Evolutionary conservation across 805 yeast genomes (phyloP).

Genomic region (Candida sonorensis): DNA sequence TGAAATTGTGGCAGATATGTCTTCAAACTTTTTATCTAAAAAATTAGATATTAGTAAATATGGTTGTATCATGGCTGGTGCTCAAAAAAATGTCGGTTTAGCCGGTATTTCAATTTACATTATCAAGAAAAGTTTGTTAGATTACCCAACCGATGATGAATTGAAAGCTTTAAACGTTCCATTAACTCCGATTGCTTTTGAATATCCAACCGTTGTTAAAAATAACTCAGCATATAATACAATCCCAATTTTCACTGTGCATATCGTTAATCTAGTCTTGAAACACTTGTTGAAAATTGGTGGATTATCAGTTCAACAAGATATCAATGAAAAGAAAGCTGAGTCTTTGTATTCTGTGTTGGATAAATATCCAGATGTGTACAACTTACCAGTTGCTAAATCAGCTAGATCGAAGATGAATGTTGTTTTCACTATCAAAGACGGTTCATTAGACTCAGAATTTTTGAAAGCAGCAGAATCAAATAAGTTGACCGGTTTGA

Average conservation of each 20-base stretch:
- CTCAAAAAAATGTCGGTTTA: slow-evolving; percentile 95
- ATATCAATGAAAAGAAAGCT: slow-evolving; percentile 57
- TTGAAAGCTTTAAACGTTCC: slow-evolving; percentile 60
- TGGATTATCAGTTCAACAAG: slow-evolving; percentile 61
- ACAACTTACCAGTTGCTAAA: slow-evolving; percentile 57
- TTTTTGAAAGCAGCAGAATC: slow-evolving; percentile 64
- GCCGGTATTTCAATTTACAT: slow-evolving; percentile 94
- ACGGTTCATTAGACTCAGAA: slow-evolving; percentile 50
- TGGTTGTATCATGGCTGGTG: slow-evolving; percentile 94
- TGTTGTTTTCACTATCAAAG: slow-evolving; percentile 75
- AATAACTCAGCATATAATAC: slow-evolving; percentile 95
- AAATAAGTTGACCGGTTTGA: slow-evolving; percentile 65
- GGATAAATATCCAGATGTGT: slow-evolving; percentile 60
- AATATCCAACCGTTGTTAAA: slow-evolving; percentile 76
- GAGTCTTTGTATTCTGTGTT: slow-evolving; percentile 53
- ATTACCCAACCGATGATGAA: slow-evolving; percentile 57
- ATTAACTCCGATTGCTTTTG: slow-evolving; percentile 81
- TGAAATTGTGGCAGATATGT: slow-evolving; percentile 89
- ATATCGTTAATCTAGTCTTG: slow-evolving; percentile 75
- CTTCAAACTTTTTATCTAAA: slow-evolving; percentile 84
- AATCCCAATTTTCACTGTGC: slow-evolving; percentile 87
- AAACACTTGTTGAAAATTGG: slow-evolving; percentile 57
- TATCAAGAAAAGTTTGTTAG: slow-evolving; percentile 72
- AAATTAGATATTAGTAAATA: slow-evolving; percentile 74
- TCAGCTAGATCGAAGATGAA: slow-evolving; percentile 81